These are phyloP conservation scores for Dichomitus squalens DNA, from an alignment of 1,284 basidiomycete genomes.

Conservation along the genomic window DNA sequence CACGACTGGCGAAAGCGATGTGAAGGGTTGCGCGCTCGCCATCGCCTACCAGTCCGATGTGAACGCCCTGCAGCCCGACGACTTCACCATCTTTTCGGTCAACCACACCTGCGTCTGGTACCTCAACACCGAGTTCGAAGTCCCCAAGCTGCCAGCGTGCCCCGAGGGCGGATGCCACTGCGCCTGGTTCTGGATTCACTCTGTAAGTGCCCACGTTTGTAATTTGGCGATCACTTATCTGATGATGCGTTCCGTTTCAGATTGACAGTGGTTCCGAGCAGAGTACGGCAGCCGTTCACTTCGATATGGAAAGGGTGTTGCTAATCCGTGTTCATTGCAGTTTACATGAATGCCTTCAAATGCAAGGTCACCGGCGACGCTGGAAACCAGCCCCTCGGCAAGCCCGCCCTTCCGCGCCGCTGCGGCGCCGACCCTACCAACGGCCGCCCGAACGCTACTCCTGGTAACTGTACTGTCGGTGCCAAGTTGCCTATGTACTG, in stretches of 20 bases:
- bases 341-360: conserved; percentile 77
- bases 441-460: conserved; percentile 41
- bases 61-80: conserved; percentile 55
- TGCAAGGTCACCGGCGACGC: conserved; percentile 64
- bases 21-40: conserved; percentile 67
- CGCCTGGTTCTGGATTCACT: conserved; percentile 76
- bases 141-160: conserved; percentile 73
- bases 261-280: conserved; percentile 48
- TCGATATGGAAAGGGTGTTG: neutral
- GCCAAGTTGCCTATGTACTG: conserved; percentile 69
- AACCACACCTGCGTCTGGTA: conserved; percentile 76
- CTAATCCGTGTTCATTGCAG: conserved; percentile 30
- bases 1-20: conserved; percentile 52
- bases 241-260: conserved; percentile 15
- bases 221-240: neutral
- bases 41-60: conserved; percentile 72
- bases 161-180: conserved; percentile 67
- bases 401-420: conserved; percentile 33
- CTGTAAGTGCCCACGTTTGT: conserved; percentile 32
- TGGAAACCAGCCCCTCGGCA: conserved; percentile 52
- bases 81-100: conserved; percentile 73
- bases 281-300: conserved; percentile 36
- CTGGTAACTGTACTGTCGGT: conserved; percentile 68
- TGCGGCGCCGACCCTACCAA: conserved; percentile 55
- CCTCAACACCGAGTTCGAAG: conserved; percentile 62